Conservation (phyloP, 345 rosid genomes). For the Hypericum perforatum region DNA sequence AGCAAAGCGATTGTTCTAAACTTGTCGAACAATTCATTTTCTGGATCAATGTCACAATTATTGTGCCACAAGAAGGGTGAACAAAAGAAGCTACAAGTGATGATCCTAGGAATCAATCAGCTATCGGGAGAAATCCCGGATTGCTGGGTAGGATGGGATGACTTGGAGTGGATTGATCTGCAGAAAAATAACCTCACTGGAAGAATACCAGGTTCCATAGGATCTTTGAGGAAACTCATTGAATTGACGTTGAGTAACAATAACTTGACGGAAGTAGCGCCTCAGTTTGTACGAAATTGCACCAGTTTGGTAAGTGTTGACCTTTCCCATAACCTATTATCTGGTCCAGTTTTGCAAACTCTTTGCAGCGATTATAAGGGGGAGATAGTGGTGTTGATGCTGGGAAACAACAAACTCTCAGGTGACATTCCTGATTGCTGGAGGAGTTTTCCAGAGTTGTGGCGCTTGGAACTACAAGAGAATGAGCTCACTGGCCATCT, state of each 20-base stretch:
- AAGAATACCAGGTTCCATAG: too few species aligned
- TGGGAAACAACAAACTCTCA: neutral
- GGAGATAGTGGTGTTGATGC: constrained; percentile 26
- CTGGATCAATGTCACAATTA: constrained; percentile 2
- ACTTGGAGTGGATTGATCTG: too few species aligned
- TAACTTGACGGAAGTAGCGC: too few species aligned
- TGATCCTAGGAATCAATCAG: constrained; percentile 27
- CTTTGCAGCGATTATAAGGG: constrained; percentile 25
- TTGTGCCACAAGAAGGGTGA: constrained; percentile 35
- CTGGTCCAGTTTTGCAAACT: constrained; percentile 29
- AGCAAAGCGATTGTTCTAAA: neutral
- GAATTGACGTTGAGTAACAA: too few species aligned
- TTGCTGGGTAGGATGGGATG: too few species aligned
- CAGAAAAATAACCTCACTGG: too few species aligned
- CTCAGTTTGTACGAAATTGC: too few species aligned
- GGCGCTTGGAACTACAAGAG: constrained; percentile 9
- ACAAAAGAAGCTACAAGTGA: constrained; percentile 24
- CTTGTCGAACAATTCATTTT: constrained; percentile 5
- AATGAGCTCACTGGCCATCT: constrained; percentile 11
- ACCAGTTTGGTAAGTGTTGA: too few species aligned
- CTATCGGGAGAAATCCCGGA: constrained; percentile 7
- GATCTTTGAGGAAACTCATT: too few species aligned
- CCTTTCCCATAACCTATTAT: constrained; percentile 14
- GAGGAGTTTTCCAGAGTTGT: neutral
- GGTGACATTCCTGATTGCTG: constrained; percentile 10